phyloP scores from a whole-genome alignment of 1,284 basidiomycete species.

The Puccinia coronata region DNA sequence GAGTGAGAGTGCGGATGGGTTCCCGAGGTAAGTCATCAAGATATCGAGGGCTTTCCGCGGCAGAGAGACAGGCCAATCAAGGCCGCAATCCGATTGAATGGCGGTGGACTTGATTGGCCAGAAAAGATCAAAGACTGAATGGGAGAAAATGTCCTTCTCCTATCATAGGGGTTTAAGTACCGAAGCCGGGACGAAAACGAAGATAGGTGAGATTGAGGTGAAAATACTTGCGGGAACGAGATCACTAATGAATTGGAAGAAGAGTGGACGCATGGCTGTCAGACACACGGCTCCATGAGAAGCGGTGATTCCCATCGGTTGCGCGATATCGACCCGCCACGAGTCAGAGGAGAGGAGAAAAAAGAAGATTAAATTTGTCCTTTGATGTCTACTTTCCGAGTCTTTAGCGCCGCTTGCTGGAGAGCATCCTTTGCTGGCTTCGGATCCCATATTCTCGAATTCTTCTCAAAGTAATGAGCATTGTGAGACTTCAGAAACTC shows the following conservation, averaged over 20 bases:
- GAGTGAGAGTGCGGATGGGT: neutral
- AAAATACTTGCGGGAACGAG: slow-evolving; percentile 9
- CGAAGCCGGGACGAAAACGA: neutral
- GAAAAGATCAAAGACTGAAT: neutral
- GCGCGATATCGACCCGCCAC: neutral
- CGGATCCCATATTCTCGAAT: slow-evolving; percentile 61
- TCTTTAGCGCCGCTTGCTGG: slow-evolving; percentile 60
- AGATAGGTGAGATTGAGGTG: neutral
- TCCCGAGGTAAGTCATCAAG: neutral
- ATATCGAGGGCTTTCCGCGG: neutral
- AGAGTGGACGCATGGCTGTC: neutral
- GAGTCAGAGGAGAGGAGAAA: neutral
- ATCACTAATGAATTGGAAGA: neutral
- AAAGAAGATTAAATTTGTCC: slow-evolving; percentile 59
- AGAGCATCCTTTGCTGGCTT: slow-evolving; percentile 61
- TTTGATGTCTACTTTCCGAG: slow-evolving; percentile 64
- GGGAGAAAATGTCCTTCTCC: slow-evolving; percentile 6
- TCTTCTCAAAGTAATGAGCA: slow-evolving; percentile 61
- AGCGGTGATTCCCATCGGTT: neutral
- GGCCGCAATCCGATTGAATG: neutral
- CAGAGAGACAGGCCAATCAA: neutral
- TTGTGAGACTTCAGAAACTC: slow-evolving; percentile 73
- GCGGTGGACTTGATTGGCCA: neutral
- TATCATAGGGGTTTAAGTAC: neutral
- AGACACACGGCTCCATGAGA: neutral